Percentiles rank a stretch among this genome's conserved stretches.
phyloP scores from a whole-genome alignment of 139 green algal species.

The Chlorella sp. region DNA sequence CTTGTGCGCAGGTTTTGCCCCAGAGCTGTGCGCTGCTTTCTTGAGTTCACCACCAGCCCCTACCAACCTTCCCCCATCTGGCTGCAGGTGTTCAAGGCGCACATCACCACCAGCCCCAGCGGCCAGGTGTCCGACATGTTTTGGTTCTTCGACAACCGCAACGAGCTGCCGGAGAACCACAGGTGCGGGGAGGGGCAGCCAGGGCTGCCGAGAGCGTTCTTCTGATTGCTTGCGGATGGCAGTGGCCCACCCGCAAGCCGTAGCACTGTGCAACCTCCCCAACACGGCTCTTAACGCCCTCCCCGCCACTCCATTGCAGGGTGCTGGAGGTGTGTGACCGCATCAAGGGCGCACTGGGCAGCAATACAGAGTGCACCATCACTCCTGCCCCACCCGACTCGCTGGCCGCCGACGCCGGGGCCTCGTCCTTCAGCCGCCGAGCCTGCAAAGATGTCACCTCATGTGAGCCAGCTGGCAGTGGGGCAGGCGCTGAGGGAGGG shows the following conservation, averaged over 20 bases:
- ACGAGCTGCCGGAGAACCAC: conserved; percentile 53
- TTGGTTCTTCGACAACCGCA: conserved; percentile 60
- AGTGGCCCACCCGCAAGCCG: too few relatives aligned
- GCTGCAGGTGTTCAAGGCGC: conserved; percentile 58
- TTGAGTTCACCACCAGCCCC: too few relatives aligned
- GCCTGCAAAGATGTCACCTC: conserved; percentile 55
- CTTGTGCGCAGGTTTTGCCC: too few relatives aligned
- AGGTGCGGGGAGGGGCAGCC: conserved; percentile 17
- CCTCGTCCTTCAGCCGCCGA: background rate
- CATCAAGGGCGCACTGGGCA: conserved; percentile 57
- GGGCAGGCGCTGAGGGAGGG: too few relatives aligned
- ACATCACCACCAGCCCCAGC: conserved; percentile 69
- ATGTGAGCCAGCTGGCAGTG: background rate
- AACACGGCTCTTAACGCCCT: too few relatives aligned
- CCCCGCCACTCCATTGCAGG: too few relatives aligned
- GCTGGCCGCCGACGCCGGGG: conserved; percentile 20
- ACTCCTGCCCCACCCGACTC: conserved; percentile 37
- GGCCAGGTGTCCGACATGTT: conserved; percentile 77
- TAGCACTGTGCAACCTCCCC: too few relatives aligned
- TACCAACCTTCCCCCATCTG: background rate
- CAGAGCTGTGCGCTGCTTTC: too few relatives aligned
- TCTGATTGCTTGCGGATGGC: too few relatives aligned
- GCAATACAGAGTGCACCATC: conserved; percentile 47
- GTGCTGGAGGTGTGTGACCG: conserved; percentile 58
- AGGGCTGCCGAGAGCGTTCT: too few relatives aligned